Conservation (phyloP, 805 yeast genomes). For the Myxozyma nipponensis region DNA sequence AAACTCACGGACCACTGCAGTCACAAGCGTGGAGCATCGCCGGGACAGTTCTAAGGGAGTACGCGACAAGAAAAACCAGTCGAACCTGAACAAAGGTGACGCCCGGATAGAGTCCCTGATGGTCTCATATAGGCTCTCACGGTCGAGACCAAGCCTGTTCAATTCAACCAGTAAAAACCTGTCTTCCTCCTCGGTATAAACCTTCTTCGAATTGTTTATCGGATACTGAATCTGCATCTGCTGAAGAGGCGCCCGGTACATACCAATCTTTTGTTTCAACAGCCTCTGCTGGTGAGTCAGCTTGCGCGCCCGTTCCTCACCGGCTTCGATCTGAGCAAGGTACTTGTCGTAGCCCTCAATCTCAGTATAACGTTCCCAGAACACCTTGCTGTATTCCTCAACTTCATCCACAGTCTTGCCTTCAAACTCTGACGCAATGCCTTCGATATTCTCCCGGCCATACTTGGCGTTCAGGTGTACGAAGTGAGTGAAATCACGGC, state of each 20-base stretch:
- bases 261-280: constrained; percentile 67
- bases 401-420: constrained; percentile 80
- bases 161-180: constrained; percentile 77
- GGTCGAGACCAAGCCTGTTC: constrained; percentile 75
- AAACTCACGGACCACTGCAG: constrained; percentile 68
- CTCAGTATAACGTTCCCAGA: constrained; percentile 74
- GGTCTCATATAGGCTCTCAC: constrained; percentile 71
- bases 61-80: constrained; percentile 80
- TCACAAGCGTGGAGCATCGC: constrained; percentile 73
- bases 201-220: constrained; percentile 63
- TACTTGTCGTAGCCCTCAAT: constrained; percentile 89
- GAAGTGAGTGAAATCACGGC: constrained; percentile 83
- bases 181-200: constrained; percentile 86
- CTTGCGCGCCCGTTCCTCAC: constrained; percentile 76
- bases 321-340: constrained; percentile 74
- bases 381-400: constrained; percentile 66
- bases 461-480: constrained; percentile 68
- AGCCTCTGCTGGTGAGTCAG: constrained; percentile 70
- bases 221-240: constrained; percentile 71
- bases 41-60: constrained; percentile 73
- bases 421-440: constrained; percentile 74
- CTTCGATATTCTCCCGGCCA: constrained; percentile 70
- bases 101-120: constrained; percentile 70
- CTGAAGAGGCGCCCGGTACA: constrained; percentile 71
- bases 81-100: constrained; percentile 77